Conservation (phyloP, 1,284 basidiomycete genomes). For the Psilocybe mexicana region DNA sequence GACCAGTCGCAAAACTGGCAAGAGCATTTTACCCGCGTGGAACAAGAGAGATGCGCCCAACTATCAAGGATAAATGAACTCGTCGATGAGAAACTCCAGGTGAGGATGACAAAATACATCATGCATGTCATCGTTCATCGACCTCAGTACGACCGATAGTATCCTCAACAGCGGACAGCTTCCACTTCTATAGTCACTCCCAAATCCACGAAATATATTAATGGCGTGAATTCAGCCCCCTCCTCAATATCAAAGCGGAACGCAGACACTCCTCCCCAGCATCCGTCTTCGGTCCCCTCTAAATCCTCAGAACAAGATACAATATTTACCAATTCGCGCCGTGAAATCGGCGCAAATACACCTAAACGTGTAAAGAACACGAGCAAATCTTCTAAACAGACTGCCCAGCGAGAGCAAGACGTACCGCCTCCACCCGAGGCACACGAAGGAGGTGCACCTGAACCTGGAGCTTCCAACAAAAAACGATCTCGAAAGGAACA, state of each 20-base stretch:
- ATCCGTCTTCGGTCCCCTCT: slow-evolving; percentile 19
- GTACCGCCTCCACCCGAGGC: background rate
- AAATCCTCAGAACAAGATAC: slow-evolving; percentile 20
- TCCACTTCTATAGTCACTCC: slow-evolving; percentile 17
- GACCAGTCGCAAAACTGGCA: slow-evolving; percentile 74
- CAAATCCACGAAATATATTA: slow-evolving; percentile 17
- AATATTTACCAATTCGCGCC: slow-evolving; percentile 7
- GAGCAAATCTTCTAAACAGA: background rate
- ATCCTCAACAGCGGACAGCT: slow-evolving; percentile 12
- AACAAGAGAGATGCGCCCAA: slow-evolving; percentile 58
- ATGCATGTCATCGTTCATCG: background rate
- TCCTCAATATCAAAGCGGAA: slow-evolving; percentile 25
- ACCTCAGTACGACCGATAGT: slow-evolving; percentile 4
- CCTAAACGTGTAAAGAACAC: too few species aligned
- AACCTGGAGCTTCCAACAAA: background rate
- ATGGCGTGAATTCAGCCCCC: slow-evolving; percentile 27
- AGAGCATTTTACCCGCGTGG: slow-evolving; percentile 67
- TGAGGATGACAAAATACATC: slow-evolving; percentile 21
- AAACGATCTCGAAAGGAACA: background rate
- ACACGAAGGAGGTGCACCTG: background rate
- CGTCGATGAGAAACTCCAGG: slow-evolving; percentile 46
- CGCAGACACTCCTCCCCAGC: slow-evolving; percentile 25
- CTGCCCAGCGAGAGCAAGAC: slow-evolving; percentile 2
- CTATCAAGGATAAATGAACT: slow-evolving; percentile 58
- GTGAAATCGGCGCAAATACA: background rate